Evolutionary conservation across 2,329 filamentous ascomycete species (phyloP).

Genomic region (Pseudocercospora fijiensis): DNA sequence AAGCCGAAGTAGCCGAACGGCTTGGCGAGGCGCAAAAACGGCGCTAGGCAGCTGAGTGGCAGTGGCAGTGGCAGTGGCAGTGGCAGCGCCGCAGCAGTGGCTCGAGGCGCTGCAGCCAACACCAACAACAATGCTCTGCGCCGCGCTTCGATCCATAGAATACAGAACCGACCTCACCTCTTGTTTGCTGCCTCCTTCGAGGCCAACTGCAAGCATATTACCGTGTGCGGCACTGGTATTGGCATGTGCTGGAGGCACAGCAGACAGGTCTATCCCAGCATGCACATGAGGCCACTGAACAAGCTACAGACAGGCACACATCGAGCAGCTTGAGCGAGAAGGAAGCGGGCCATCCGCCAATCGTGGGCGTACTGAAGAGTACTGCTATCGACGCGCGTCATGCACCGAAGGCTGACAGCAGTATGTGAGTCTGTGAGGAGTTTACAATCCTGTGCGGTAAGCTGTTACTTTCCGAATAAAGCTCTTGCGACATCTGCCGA

Average conservation of each 20-base stretch:
- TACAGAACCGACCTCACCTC: slow-evolving; percentile 9
- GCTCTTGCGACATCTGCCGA: background rate
- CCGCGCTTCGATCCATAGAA: slow-evolving; percentile 8
- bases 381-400: background rate
- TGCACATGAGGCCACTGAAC: background rate
- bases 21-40: slow-evolving; percentile 8
- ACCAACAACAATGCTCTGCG: slow-evolving; percentile 10
- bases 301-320: background rate
- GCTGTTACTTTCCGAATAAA: background rate
- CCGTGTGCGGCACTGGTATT: slow-evolving; percentile 5
- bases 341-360: background rate
- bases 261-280: background rate
- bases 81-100: too few species aligned
- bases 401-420: background rate
- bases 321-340: background rate
- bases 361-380: background rate
- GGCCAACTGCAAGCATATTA: slow-evolving; percentile 2
- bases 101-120: slow-evolving; percentile 10
- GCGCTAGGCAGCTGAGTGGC: slow-evolving; percentile 4
- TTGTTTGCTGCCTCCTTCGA: background rate
- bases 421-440: background rate
- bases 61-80: too few species aligned
- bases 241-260: slow-evolving; percentile 6
- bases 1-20: slow-evolving; percentile 4
- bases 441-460: background rate